Evolutionary conservation across 345 rosid genomes (phyloP), one percentile per base, ranked within the genome.

Genomic region (Arabis alpina): DNA sequence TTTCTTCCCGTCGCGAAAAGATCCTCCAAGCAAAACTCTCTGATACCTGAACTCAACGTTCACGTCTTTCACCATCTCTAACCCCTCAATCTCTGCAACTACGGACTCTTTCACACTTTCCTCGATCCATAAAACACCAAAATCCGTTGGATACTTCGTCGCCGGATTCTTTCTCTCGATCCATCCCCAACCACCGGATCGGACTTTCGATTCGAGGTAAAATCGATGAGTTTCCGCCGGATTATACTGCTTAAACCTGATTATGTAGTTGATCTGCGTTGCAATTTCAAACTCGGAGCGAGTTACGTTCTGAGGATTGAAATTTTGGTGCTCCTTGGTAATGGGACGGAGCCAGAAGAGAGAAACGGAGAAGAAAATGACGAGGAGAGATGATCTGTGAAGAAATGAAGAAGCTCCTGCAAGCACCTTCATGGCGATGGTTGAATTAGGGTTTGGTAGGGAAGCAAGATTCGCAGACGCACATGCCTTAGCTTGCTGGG

Each of bases 131-230:
- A 93, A 44, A 66, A 93, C 70, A 23, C 91, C 98, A 24, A 93
- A 93, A 64, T 93, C 98, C 15, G 98, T 91, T 15, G 97, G 86
- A 66, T 78, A 93, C 54, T 69, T 75, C 70, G 89, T 72, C 9
- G 97, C 96, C 13, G 92, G 88, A 54, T 90, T 93, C 36, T 62
- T 70, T 75, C 98, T 84, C 82, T 82, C 84, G 86, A 90, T 81
- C 98, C 98, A 93, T 49, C 83, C 79, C 98, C 98, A 93, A n/a
- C 91, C 88, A 32, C 37, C 78, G 41, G 86, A 80, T 71, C 76
- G 75, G 53, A 88, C 55, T 68, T 59, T 52, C 39, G 85, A 83
- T 74, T 80, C 82, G 72, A 94, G 83, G 81, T 86, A 88, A 30
- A 66, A 39, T 3, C 81, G 87, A 77, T 87, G 90, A 54, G 80